phyloP scores from a whole-genome alignment of 352 stramenopile genomes.

The Phytophthora palmivora region DNA sequence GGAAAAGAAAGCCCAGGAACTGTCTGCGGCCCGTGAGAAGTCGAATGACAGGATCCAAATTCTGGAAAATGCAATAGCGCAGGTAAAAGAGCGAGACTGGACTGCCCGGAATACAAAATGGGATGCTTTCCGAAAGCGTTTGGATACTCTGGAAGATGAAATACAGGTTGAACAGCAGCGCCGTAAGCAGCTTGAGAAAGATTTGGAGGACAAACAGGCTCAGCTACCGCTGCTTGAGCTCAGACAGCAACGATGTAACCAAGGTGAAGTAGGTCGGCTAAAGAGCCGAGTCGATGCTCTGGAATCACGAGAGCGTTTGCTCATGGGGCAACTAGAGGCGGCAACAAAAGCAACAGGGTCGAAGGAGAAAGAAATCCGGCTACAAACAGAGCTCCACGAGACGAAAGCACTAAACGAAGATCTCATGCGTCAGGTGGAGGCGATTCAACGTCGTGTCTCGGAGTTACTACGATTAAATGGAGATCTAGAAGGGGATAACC shows the following conservation, averaged over 20 bases:
- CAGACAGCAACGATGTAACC: slow-evolving; percentile 28
- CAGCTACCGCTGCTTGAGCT: slow-evolving; percentile 37
- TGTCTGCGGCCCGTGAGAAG: slow-evolving; percentile 45
- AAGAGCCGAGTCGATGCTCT: slow-evolving; percentile 70
- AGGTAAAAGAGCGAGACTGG: slow-evolving; percentile 68
- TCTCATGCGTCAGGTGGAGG: slow-evolving; percentile 56
- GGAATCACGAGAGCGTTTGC: slow-evolving; percentile 70
- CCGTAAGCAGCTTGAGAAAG: slow-evolving; percentile 65
- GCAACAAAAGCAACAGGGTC: slow-evolving; percentile 29
- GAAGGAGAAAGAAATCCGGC: slow-evolving; percentile 36
- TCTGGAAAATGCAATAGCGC: slow-evolving; percentile 52
- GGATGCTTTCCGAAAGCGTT: slow-evolving; percentile 74
- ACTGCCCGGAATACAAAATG: slow-evolving; percentile 68
- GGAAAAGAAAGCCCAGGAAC: slow-evolving; percentile 48
- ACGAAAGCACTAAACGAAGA: slow-evolving; percentile 53
- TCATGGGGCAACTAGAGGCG: slow-evolving; percentile 64
- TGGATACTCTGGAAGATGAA: slow-evolving; percentile 73
- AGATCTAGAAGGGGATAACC: slow-evolving; percentile 53
- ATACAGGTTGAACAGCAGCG: slow-evolving; percentile 60
- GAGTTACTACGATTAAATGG: slow-evolving; percentile 56
- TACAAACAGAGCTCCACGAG: slow-evolving; percentile 40
- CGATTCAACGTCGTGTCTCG: slow-evolving; percentile 45
- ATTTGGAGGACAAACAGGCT: slow-evolving; percentile 59
- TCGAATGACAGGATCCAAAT: slow-evolving; percentile 44
- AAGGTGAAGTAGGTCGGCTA: slow-evolving; percentile 50